Base-by-base conservation (phyloP, 371 early-diverging fungal species). In the Apophysomyces sp. region DNA sequence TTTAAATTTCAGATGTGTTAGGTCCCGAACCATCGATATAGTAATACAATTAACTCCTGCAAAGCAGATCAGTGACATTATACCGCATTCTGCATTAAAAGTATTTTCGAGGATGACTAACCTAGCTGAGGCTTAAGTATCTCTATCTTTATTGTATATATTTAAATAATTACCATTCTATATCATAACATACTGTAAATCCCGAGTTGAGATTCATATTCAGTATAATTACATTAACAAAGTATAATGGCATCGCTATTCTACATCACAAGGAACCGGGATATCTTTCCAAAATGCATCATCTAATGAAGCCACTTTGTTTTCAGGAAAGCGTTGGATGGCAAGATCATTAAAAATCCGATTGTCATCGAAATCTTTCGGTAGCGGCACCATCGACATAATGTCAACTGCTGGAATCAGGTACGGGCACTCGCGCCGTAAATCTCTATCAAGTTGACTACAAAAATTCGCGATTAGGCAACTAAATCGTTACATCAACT, bases 341-440 rank as follows among this genome's bases (percentile, higher is more conserved):
- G 78, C 72, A 4, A 84, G 67, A 56, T 86, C 84, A 41, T 82
- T 86, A 52, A 84, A 86, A 2, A 83, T 69, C 3, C 80, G 80
- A 37, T 83, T 80, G 34, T 84, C 80, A 40, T 86, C 86, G 67
- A 86, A 86, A 52, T 82, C 80, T 58, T 69, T 59, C 2, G 86
- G 86, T 24, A 85, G 66, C 13, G 67, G 51, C 4, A 73, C 59
- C 11, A 69, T 63, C 0, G 68, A 49, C 11, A 78, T 65, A 3
- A 82, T 73, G 12, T 82, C 67, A 1, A 77, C 66, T 3, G 81
- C 86, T 32, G 84, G 81, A 8, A 86, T 74, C 15, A 86, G 66
- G 32, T 78, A 82, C 4, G 84, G 86, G 13, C 83, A 83, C 61
- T 86, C 83, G 41, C 72, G 74, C 1, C 62, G 69, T 11, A 78